Percentiles rank a stretch among this genome's conserved stretches.
These are phyloP conservation scores for Macrolepiota dolichaula DNA, from an alignment of 768 basidiomycete genomes.

Conservation along the genomic window DNA sequence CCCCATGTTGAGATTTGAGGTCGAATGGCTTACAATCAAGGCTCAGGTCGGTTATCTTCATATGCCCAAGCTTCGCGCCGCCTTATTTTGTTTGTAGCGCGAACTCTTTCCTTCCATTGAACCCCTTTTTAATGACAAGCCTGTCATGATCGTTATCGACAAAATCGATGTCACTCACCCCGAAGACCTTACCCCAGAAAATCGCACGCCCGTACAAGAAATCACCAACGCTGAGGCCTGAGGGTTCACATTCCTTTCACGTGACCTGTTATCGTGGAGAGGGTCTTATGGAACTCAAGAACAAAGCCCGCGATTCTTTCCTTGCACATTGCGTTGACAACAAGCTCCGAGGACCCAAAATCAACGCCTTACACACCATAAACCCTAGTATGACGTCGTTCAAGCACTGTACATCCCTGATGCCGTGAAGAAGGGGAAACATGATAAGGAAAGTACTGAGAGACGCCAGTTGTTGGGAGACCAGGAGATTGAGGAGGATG, in stretches of 20 bases:
- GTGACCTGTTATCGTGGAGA: slow-evolving; percentile 96
- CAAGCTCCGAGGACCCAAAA: slow-evolving; percentile 92
- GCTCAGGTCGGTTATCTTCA: too few species aligned
- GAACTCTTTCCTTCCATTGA: too few species aligned
- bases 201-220: too few species aligned
- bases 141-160: too few species aligned
- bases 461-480: slow-evolving; percentile 73
- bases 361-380: slow-evolving; percentile 88
- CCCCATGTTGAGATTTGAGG: slow-evolving; percentile 38
- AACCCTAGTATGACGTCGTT: slow-evolving; percentile 85
- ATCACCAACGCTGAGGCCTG: too few species aligned
- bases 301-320: slow-evolving; percentile 91
- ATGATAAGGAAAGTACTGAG: slow-evolving; percentile 85
- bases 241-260: too few species aligned
- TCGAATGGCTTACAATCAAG: slow-evolving; percentile 52
- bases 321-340: slow-evolving; percentile 92
- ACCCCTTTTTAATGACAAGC: too few species aligned
- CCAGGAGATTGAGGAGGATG: slow-evolving; percentile 81
- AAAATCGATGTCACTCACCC: too few species aligned
- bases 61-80: too few species aligned
- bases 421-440: slow-evolving; percentile 72
- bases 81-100: too few species aligned
- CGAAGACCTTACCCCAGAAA: too few species aligned
- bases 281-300: slow-evolving; percentile 96
- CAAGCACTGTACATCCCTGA: slow-evolving; percentile 91